Evolutionary conservation across 164 flowering plant genomes (phyloP), one percentile per base, ranked within the genome.

Genomic region (Vitis cinerea): DNA sequence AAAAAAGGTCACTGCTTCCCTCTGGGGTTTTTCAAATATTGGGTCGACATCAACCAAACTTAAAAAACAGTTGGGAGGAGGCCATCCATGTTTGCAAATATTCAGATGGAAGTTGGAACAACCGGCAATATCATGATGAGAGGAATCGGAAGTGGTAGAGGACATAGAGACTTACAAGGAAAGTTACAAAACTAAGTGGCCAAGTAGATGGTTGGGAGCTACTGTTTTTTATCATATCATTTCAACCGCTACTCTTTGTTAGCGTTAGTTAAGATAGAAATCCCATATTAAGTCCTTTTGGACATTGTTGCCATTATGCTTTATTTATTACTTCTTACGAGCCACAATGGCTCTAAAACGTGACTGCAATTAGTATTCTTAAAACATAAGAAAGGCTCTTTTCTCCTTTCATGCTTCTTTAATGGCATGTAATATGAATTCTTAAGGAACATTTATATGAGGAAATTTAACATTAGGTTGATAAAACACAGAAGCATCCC

Each of bases 51-150:
- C 69, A 50, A 2, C 17, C 17, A 56, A 29, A 14, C 48, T 54
- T 31, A 30, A 61, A 3, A 56, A 27, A 37, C 50, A 66, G 72
- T 72, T 72, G 57, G 61, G 50, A 47, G 62, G 70, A 64, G 50
- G 52, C 60, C 30, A 27, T 68, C 63, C 29, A 3, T 50, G 23
- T 16, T 1, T 37, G 6, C 7, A 37, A 37, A 37, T 10, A 50
- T 54, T 66, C 50, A 49, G 74, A 63, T 77, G 55, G 78, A 71
- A 72, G 74, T 69, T 77, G 55, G 78, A 71, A 72, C 80, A 75
- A 77, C 77, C 68, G 31, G 67, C 65, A 71, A 10, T 30, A 59
- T 79, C 59, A 67, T 76, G 62, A 64, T 37, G 31, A 61, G 13
- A 23, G 52, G 47, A 65, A 57, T 44, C n/a, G 12, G 53, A 13